Percentiles rank a stretch among this genome's conserved stretches.
Evolutionary conservation across 2,329 filamentous ascomycete genomes (phyloP).

Genomic region (Aspergillus fijiensis): DNA sequence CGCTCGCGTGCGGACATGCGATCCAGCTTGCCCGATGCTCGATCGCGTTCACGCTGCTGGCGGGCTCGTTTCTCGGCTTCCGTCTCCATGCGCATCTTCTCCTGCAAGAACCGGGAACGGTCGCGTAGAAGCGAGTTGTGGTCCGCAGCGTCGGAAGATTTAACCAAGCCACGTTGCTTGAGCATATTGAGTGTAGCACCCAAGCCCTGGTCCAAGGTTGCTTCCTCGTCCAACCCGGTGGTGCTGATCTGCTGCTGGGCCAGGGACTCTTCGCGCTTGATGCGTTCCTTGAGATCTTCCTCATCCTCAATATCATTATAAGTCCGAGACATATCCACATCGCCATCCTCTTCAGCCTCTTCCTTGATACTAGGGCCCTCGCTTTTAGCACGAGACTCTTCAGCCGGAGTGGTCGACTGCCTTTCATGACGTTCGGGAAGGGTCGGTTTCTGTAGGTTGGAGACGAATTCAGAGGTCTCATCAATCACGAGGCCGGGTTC

Average conservation of each 20-base stretch:
- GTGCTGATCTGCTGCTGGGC: conserved; percentile 52
- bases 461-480: conserved; percentile 92
- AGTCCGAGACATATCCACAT: conserved; percentile 55
- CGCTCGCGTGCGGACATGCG: conserved; percentile 88
- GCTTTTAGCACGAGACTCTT: conserved; percentile 26
- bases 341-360: conserved; percentile 51
- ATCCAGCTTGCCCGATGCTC: conserved; percentile 75
- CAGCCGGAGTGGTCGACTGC: conserved; percentile 36
- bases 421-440: conserved; percentile 53
- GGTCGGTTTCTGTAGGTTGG: conserved; percentile 71
- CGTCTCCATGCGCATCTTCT: conserved; percentile 73
- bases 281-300: conserved; percentile 50
- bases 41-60: conserved; percentile 82
- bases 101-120: conserved; percentile 74
- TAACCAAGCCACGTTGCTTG: conserved; percentile 78
- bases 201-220: conserved; percentile 73
- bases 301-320: conserved; percentile 53
- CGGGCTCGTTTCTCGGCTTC: conserved; percentile 79
- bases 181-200: conserved; percentile 81
- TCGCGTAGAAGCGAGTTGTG: conserved; percentile 67
- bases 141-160: conserved; percentile 61
- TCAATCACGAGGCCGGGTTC: conserved; percentile 80
- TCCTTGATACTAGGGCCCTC: conserved; percentile 20
- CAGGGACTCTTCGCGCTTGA: conserved; percentile 49
- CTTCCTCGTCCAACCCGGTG: conserved; percentile 81